Percentiles rank a stretch among this genome's conserved stretches.
phyloP scores from a whole-genome alignment of 805 yeast species.

The Zygoascus biomembranicola region DNA sequence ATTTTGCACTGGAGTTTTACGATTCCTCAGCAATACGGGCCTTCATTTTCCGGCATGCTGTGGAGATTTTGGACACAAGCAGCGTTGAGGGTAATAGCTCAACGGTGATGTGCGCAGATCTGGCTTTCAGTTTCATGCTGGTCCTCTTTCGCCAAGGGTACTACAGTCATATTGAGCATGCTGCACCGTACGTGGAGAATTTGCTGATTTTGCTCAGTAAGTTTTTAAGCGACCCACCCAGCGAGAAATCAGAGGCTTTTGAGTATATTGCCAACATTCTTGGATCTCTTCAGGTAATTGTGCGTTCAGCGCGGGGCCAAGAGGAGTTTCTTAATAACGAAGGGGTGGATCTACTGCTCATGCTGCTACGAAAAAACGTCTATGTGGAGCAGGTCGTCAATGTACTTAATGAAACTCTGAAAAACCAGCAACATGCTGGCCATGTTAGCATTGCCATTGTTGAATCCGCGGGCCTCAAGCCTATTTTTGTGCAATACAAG shows the following conservation, averaged over 20 bases:
- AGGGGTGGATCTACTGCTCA: conserved; percentile 16
- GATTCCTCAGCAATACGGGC: background rate
- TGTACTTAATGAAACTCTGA: conserved; percentile 5
- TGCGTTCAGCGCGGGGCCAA: background rate
- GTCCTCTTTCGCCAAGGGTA: background rate
- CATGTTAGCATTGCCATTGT: conserved; percentile 7
- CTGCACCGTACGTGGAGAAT: background rate
- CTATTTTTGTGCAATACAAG: conserved; percentile 7
- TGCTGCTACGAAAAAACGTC: conserved; percentile 1
- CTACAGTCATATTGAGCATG: background rate
- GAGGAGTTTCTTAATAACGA: conserved; percentile 11
- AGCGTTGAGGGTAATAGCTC: background rate
- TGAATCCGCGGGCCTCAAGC: conserved; percentile 10
- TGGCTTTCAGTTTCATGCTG: background rate
- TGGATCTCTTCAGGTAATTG: conserved; percentile 3
- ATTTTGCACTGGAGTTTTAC: background rate
- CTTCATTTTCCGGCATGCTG: background rate
- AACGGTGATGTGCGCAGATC: background rate
- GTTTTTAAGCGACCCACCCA: background rate
- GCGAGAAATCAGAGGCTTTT: background rate
- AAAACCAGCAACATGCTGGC: conserved; percentile 1
- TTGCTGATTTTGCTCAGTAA: background rate
- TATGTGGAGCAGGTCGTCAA: conserved; percentile 5
- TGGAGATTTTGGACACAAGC: background rate
- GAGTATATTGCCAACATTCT: conserved; percentile 9